Evolutionary conservation across 495 filamentous ascomycete species (phyloP), one percentile per base, ranked within the genome.

Genomic region (Bryoglossum gracile): DNA sequence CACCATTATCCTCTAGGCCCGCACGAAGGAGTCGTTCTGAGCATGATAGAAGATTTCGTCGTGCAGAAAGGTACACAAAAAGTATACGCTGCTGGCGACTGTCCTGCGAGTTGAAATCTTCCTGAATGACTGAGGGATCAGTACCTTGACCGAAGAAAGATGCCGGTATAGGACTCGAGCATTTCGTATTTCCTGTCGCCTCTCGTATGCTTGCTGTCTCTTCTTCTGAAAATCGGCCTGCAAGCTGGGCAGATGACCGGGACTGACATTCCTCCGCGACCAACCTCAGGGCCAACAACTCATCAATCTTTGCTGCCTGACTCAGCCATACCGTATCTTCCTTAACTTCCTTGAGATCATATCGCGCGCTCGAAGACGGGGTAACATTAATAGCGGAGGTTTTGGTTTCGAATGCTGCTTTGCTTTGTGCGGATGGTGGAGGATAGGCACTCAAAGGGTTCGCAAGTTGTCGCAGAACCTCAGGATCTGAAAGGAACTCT

Each of bases 361-460:
- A 88, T 22, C 75, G 74, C 13, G 77, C 74, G 54, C 81, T 79
- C 18, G 78, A 67, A 8, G 77, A 76, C 4, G 86, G 83, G 19
- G 85, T 76, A 36, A 89, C 81, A 62, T 95, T 83, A 43, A 96
- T 94, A n/a, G 90, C 82, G 14, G 91, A 84, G 1, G 89, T 96
- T 65, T 82, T 90, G 33, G 83, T 88, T 46, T 91, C 86, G 61
- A 95, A 95, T 19, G 79, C 80, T 36, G 72, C 62, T 62, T 84
- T 91, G 4, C 77, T 57, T 75, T 80, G 50, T 69, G 54, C 37
- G 72, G 77, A 51, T 63, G 81, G 64, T 2, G 72, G 55, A 40
- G 74, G 63, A 86, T 91, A 38, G 79, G 76, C 43, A 67, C 76
- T 62, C 23, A 79, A 66, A 41, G 82, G 80, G 36, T 75, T 69